Evolutionary conservation across 345 rosid genomes (phyloP), one percentile per base, ranked within the genome.

Genomic region (Citrus trifoliata): DNA sequence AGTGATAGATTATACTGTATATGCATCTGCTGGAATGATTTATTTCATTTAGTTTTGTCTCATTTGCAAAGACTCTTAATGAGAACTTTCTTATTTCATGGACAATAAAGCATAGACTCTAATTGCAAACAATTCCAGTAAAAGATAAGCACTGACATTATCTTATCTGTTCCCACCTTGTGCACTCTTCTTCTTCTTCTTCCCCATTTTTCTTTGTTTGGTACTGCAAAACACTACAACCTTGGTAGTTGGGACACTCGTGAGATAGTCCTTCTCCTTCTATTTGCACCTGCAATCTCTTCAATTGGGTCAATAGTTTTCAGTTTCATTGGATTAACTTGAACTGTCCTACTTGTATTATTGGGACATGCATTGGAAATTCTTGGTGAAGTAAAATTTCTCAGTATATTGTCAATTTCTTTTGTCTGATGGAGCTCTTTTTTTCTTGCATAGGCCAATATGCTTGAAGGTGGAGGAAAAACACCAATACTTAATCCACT

Each of bases 401-500:
- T 62, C 53, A 10, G 65, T 24, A 22, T 12, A 28, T 74, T 32
- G 28, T 67, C 25, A 30, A 53, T 61, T 70, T 55, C 27, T 48
- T 37, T 30, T n/a, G 72, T 71, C 75, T 85, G 79, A 78, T 82
- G 16, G 18, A 65, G 51, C 62, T 32, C 56, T 80, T 78, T 21
- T 61, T 35, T 71, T 55, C 38, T 51, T 42, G 21, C 73, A 76
- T 79, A 94, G 97, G 96, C 92, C 83, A 90, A 88, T 84, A 89
- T 92, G 95, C 94, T 90, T 77, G 98, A 95, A 90, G 97, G 91
- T 75, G 96, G 99, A 53, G 99, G 99, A 16, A 95, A 92, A 81
- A 76, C 88, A 33, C 96, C 97, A 7, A 91, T 93, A 32, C 82
- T 91, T 21, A 86, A 82, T 86, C 95, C 95, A 5, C 80, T 90